Base-by-base conservation (phyloP, 441 rosid species). In the Melastoma candidum region DNA sequence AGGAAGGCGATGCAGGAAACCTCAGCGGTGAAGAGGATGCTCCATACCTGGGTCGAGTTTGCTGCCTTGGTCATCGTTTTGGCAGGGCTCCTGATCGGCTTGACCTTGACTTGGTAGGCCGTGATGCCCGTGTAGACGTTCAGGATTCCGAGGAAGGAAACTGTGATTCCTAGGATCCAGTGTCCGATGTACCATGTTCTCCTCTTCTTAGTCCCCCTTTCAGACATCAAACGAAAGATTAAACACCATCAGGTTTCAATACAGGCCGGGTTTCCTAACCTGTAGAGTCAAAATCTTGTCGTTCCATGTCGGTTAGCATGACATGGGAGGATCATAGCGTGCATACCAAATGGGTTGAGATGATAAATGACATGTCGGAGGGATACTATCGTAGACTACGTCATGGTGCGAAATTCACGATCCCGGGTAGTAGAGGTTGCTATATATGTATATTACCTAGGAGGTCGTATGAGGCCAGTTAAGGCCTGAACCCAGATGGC, bases 401-500 rank as follows among this genome's bases (percentile, higher is more conserved):
- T 6, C 12, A 50, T n/a, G 13, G 12, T 26, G 11, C 2, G 8
- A 12, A 22, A 11, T n/a, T 50, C 36, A 6, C 12, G 11, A 12
- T 17, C 26, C 12, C 13, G 26, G n/a, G n/a, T 12, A 26, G 2
- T 3, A 17, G 22, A 17, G 22, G 22, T 17, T 17, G 22, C 22
- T 17, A 17, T 17, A 17, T 17, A 17, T 17, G 22, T 17, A 17
- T 17, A 17, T n/a, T 70, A 87, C 93, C 90, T 82, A 3, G 53
- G 72, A 57, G 96, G 98, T 65, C 82, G 78, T 59, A 79, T 48
- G 45, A 85, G 68, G 27, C 96, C 98, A 51, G 75, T 57, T 54
- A 77, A 59, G 71, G 74, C 83, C 74, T 92, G 98, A 57, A 83
- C 61, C 90, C 87, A 92, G 56, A 85, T 75, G 65, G 83, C 83